phyloP scores from a whole-genome alignment of 345 rosid genomes.

The Populus tremula region DNA sequence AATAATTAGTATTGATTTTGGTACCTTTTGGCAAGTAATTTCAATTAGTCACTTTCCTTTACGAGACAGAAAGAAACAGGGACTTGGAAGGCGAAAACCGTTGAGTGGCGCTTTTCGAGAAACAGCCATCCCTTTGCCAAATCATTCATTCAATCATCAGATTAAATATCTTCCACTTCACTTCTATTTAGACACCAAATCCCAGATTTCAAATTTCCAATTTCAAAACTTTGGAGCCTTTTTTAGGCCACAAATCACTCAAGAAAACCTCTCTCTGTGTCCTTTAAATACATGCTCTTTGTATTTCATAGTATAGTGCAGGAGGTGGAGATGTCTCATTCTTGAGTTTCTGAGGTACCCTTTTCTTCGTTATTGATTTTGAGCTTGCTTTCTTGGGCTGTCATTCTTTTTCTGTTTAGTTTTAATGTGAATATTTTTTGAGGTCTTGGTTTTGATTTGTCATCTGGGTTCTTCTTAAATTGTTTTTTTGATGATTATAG shows the following conservation, averaged over 20 bases:
- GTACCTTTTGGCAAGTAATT: not conserved
- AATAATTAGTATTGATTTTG: not conserved
- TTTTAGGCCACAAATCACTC: not conserved
- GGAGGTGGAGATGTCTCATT: conserved; percentile 6
- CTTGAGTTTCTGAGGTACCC: conserved; percentile 12
- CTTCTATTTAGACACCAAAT: not conserved
- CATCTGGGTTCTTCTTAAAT: not conserved
- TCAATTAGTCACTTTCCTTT: not conserved
- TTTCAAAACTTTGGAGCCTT: conserved; percentile 11
- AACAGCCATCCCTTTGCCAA: conserved; percentile 4
- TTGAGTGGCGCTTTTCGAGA: conserved; percentile 15
- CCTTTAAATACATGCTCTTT: not conserved
- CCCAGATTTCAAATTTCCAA: conserved; percentile 1
- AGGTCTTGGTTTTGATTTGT: not conserved
- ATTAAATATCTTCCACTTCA: not conserved
- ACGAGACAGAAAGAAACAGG: not conserved
- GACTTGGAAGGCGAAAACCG: conserved; percentile 3
- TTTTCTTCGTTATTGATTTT: conserved; percentile 3
- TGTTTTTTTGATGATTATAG: not conserved
- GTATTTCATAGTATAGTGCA: conserved; percentile 3
- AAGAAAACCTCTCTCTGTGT: not conserved
- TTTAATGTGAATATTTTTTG: not conserved
- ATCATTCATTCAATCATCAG: conserved; percentile 2
- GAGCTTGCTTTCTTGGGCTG: not conserved
- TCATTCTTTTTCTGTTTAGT: not conserved